Evolutionary conservation across 371 early-diverging fungal genomes (phyloP).

Genomic region (Apophysomyces trapeziformis): DNA sequence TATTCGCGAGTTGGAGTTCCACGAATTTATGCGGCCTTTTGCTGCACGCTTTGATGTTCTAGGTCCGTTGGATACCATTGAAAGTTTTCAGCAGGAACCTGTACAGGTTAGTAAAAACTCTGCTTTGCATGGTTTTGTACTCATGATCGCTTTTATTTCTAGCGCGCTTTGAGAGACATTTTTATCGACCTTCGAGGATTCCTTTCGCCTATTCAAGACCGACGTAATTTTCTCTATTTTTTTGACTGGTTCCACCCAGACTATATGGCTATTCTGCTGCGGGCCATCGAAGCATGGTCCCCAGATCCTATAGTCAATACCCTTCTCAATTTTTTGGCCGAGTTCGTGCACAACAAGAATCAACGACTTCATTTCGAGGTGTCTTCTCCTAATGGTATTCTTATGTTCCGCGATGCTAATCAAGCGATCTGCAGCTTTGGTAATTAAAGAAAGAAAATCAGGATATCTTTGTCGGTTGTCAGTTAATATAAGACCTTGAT

Average conservation of each 20-base stretch:
- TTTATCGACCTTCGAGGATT: constrained; percentile 86
- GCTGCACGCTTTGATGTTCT: constrained; percentile 54
- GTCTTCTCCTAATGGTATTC: constrained; percentile 80
- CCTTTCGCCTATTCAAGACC: constrained; percentile 61
- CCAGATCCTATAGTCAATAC: constrained; percentile 60
- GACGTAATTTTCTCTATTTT: constrained; percentile 64
- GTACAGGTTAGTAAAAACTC: constrained; percentile 33
- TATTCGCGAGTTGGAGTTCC: constrained; percentile 58
- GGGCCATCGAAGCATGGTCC: constrained; percentile 66
- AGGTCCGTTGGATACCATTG: constrained; percentile 34
- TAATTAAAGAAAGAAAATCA: constrained; percentile 8
- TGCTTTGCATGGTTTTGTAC: background rate
- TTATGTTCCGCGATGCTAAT: constrained; percentile 84
- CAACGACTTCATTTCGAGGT: constrained; percentile 82
- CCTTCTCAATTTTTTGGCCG: constrained; percentile 74
- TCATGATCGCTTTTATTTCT: background rate
- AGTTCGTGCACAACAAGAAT: constrained; percentile 77
- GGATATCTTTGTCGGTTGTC: too few species aligned
- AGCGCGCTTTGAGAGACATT: constrained; percentile 50
- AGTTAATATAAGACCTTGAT: background rate
- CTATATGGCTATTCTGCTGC: constrained; percentile 62
- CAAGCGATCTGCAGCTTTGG: constrained; percentile 52
- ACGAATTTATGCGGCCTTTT: constrained; percentile 77
- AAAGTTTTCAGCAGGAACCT: constrained; percentile 48
- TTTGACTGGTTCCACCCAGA: constrained; percentile 83